Conservation (phyloP, 352 stramenopile species). For the Thalassiosira livingstoniorum region DNA sequence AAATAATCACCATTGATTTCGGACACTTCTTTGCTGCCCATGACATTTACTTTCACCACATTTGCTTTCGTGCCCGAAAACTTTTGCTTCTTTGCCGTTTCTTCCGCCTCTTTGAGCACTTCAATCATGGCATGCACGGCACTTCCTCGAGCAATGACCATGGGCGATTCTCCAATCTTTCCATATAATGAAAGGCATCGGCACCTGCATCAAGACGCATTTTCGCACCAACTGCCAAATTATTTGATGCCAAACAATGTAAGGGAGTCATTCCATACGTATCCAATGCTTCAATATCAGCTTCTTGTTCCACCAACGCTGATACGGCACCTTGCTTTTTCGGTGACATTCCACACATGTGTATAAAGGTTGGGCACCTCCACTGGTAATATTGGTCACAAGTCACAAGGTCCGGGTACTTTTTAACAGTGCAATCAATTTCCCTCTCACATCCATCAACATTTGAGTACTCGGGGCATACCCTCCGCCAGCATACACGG, state of each 20-base stretch:
- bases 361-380: slow-evolving; percentile 80
- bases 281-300: slow-evolving; percentile 75
- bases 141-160: slow-evolving; percentile 37
- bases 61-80: slow-evolving; percentile 33
- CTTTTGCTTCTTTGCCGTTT: neutral
- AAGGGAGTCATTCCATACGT: slow-evolving; percentile 84
- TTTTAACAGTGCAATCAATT: slow-evolving; percentile 52
- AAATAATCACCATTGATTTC: slow-evolving; percentile 55
- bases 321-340: slow-evolving; percentile 66
- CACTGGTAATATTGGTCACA: slow-evolving; percentile 79
- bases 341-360: slow-evolving; percentile 83
- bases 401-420: slow-evolving; percentile 67
- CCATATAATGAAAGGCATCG: slow-evolving; percentile 49
- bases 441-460: slow-evolving; percentile 42
- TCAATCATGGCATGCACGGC: slow-evolving; percentile 32
- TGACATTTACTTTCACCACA: slow-evolving; percentile 43
- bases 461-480: slow-evolving; percentile 67
- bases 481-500: slow-evolving; percentile 79
- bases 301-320: slow-evolving; percentile 70
- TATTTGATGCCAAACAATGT: slow-evolving; percentile 86
- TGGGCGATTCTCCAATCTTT: slow-evolving; percentile 44
- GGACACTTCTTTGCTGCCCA: slow-evolving; percentile 22
- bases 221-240: slow-evolving; percentile 75
- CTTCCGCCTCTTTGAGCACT: slow-evolving; percentile 36
- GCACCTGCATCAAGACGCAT: slow-evolving; percentile 69